phyloP scores from a whole-genome alignment of 495 filamentous ascomycete species.

The Stereocaulon alpinum region DNA sequence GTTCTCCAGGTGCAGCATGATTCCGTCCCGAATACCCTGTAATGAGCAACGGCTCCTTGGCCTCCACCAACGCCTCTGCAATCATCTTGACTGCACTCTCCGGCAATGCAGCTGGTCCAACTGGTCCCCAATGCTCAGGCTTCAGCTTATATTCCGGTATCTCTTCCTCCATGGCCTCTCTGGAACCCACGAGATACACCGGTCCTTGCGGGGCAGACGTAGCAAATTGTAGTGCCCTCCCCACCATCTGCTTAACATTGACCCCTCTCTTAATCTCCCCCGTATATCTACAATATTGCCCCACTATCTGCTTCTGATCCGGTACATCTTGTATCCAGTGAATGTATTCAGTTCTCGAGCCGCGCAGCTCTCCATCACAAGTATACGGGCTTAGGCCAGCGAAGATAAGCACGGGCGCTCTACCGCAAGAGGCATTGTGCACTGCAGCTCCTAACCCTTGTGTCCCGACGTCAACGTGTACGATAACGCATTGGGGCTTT shows the following conservation, averaged over 20 bases:
- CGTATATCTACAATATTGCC: constrained; percentile 88
- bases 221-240: constrained; percentile 80
- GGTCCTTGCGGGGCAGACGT: constrained; percentile 72
- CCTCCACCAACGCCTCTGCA: constrained; percentile 57
- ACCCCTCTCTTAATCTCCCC: constrained; percentile 83
- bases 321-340: constrained; percentile 98
- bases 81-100: constrained; percentile 55
- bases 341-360: constrained; percentile 86
- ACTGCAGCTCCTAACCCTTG: constrained; percentile 86
- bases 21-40: constrained; percentile 78
- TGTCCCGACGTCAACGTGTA: constrained; percentile 94
- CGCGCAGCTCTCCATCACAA: constrained; percentile 80
- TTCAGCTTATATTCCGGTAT: constrained; percentile 68
- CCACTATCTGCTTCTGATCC: constrained; percentile 84
- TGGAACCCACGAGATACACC: constrained; percentile 72
- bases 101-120: constrained; percentile 66
- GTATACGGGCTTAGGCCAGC: constrained; percentile 86
- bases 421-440: constrained; percentile 80
- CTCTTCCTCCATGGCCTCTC: constrained; percentile 91
- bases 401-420: constrained; percentile 82
- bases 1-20: constrained; percentile 52
- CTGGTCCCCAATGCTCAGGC: constrained; percentile 64
- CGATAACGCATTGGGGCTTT: constrained; percentile 82
- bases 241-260: constrained; percentile 95
- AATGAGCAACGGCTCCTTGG: constrained; percentile 67